These are phyloP conservation scores for Luffa acutangula DNA, from an alignment of 306 rosid genomes.

Conservation along the genomic window DNA sequence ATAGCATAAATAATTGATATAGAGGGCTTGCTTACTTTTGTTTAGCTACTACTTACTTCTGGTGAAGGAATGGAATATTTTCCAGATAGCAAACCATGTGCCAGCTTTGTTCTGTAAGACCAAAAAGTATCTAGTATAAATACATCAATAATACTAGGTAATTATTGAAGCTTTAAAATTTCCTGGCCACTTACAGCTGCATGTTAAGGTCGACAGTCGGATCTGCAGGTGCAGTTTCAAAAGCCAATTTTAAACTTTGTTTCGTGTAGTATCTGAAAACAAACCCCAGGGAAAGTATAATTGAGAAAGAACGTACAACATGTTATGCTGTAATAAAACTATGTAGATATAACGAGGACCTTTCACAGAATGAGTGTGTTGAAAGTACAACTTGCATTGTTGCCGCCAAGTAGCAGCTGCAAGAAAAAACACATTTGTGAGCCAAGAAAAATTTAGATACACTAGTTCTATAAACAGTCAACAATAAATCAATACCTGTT, in stretches of 20 bases:
- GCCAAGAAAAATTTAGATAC: neutral
- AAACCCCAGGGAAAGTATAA: neutral
- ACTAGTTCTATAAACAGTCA: slow-evolving; percentile 5
- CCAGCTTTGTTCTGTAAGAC: slow-evolving; percentile 13
- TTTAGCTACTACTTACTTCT: slow-evolving; percentile 4
- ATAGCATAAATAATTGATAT: neutral
- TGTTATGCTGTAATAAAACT: neutral
- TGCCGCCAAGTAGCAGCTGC: slow-evolving; percentile 95
- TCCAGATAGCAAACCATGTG: slow-evolving; percentile 19
- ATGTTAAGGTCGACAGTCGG: slow-evolving; percentile 74
- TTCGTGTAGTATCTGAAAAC: slow-evolving; percentile 7
- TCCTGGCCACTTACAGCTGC: slow-evolving; percentile 15
- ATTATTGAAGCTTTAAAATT: neutral
- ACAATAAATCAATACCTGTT: slow-evolving; percentile 41
- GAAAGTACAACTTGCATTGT: slow-evolving; percentile 89
- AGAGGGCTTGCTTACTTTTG: neutral
- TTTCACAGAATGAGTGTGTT: slow-evolving; percentile 48
- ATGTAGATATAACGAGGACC: slow-evolving; percentile 28
- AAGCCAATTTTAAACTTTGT: slow-evolving; percentile 10
- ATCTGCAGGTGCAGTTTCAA: slow-evolving; percentile 70
- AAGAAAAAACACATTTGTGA: slow-evolving; percentile 29
- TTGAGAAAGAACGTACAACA: neutral
- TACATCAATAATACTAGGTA: neutral
- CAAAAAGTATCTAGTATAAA: neutral
- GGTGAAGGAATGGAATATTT: slow-evolving; percentile 12